Conservation (phyloP, 345 rosid species). For the Populus alba region DNA sequence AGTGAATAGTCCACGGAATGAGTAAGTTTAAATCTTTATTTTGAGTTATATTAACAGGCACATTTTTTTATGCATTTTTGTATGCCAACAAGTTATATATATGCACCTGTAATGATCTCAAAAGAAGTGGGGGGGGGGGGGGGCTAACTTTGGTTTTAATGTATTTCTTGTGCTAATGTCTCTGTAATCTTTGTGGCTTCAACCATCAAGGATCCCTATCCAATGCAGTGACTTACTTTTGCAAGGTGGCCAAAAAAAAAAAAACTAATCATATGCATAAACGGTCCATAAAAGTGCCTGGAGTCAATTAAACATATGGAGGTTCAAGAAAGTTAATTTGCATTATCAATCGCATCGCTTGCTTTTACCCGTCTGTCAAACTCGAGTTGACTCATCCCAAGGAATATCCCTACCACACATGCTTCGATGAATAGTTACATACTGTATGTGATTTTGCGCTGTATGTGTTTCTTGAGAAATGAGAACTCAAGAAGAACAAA, state of each 20-base stretch:
- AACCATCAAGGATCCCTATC: slow-evolving; percentile 9
- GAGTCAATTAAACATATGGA: slow-evolving; percentile 24
- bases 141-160: background rate
- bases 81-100: background rate
- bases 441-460: no score
- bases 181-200: slow-evolving; percentile 17
- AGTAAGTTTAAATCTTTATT: background rate
- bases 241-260: slow-evolving; percentile 32
- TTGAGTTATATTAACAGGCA: background rate
- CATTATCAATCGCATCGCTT: slow-evolving; percentile 30
- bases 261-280: slow-evolving; percentile 5
- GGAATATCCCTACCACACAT: background rate
- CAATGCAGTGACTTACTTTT: slow-evolving; percentile 29
- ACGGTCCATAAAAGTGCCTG: slow-evolving; percentile 30
- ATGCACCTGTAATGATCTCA: background rate
- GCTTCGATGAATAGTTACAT: background rate
- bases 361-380: slow-evolving; percentile 19
- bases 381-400: slow-evolving; percentile 16
- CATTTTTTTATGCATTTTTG: background rate
- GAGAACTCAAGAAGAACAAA: background rate
- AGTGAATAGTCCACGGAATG: no score
- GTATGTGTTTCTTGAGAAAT: no score
- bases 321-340: slow-evolving; percentile 16
- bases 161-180: background rate
- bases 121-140: background rate